Percentiles rank a stretch among this genome's conserved stretches.
phyloP scores from a whole-genome alignment of 2,329 filamentous ascomycete species.

The Rutstroemia sp. region DNA sequence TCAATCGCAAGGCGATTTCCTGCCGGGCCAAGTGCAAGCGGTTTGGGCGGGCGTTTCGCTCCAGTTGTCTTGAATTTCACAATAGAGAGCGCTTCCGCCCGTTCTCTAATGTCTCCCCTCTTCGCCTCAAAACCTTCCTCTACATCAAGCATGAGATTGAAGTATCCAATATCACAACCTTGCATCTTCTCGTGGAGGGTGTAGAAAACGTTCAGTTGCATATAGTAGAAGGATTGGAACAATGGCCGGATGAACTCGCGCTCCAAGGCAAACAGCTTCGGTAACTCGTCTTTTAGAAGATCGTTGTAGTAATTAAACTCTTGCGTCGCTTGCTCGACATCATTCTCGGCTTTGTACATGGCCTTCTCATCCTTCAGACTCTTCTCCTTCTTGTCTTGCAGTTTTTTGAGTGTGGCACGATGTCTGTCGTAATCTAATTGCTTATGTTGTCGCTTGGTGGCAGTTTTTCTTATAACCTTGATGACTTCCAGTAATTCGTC shows the following conservation, averaged over 20 bases:
- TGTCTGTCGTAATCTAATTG: slow-evolving; percentile 93
- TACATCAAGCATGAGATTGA: slow-evolving; percentile 83
- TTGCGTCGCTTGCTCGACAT: slow-evolving; percentile 84
- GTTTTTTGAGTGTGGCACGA: slow-evolving; percentile 75
- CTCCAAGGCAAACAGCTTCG: slow-evolving; percentile 83
- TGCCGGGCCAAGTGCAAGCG: slow-evolving; percentile 15
- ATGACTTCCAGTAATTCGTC: slow-evolving; percentile 92
- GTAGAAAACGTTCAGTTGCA: slow-evolving; percentile 99
- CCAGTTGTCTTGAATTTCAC: slow-evolving; percentile 88
- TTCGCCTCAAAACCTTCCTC: slow-evolving; percentile 88
- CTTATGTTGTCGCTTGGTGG: slow-evolving; percentile 90
- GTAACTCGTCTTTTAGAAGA: slow-evolving; percentile 89
- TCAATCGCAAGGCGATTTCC: slow-evolving; percentile 17
- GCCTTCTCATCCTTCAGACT: slow-evolving; percentile 95
- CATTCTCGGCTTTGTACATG: slow-evolving; percentile 88
- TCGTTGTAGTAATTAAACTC: slow-evolving; percentile 99
- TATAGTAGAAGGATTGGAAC: slow-evolving; percentile 99
- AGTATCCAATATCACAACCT: slow-evolving; percentile 93
- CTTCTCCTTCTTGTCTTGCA: slow-evolving; percentile 97
- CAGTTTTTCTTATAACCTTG: slow-evolving; percentile 87
- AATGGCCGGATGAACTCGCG: slow-evolving; percentile 92
- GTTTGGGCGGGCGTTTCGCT: slow-evolving; percentile 40
- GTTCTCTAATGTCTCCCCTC: slow-evolving; percentile 79
- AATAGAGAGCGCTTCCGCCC: slow-evolving; percentile 76
- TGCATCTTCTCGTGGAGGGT: slow-evolving; percentile 98